Conservation (phyloP, 768 basidiomycete species). For the Tephrocybe rancida region DNA sequence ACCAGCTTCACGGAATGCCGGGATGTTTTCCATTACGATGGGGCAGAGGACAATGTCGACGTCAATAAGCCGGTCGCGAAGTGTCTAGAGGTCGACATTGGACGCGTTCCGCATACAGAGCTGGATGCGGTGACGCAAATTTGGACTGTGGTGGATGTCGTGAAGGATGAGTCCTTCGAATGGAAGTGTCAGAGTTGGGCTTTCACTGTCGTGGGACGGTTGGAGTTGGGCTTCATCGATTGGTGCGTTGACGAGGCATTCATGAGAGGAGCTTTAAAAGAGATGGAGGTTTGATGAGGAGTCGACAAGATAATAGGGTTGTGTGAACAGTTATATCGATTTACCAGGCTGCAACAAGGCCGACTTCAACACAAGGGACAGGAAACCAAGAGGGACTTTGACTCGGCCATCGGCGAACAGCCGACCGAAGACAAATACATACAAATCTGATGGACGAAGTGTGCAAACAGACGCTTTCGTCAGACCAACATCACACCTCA, state of each 20-base stretch:
- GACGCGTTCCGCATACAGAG: background rate
- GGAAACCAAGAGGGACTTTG: background rate
- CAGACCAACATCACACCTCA: background rate
- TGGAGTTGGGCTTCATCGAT: background rate
- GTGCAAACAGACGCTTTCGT: background rate
- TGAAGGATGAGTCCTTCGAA: background rate
- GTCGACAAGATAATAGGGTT: background rate
- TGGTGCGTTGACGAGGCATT: background rate
- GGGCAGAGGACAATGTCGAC: background rate
- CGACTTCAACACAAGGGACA: too few species aligned
- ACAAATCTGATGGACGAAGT: background rate
- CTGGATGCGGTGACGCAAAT: background rate
- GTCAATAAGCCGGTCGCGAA: background rate
- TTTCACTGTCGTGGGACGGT: background rate
- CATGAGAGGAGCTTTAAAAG: constrained; percentile 4
- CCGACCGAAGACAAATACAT: background rate
- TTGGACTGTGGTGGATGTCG: background rate
- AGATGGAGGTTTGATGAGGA: background rate
- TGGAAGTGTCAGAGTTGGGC: background rate
- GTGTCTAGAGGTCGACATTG: background rate
- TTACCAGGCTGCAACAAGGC: too few species aligned
- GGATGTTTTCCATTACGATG: background rate
- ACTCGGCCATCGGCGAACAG: background rate
- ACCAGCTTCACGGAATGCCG: background rate
- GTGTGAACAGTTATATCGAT: too few species aligned